A percentile compares a stretch with the other conserved stretches of the same genome.
phyloP scores from a whole-genome alignment of 2,329 filamentous ascomycete species.

The Pestalotiopsis sp. region DNA sequence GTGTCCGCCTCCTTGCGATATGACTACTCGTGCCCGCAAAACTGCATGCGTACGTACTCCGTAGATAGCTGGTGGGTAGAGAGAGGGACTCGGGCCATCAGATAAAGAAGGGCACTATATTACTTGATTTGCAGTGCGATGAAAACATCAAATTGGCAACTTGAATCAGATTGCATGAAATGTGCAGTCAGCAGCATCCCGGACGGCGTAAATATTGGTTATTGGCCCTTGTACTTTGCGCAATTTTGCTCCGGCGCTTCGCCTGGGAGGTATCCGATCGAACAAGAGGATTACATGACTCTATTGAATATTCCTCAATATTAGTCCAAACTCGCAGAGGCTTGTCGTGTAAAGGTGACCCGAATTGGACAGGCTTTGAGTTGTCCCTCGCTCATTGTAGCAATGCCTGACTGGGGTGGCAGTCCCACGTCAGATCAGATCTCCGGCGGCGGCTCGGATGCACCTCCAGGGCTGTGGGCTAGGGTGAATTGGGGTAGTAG shows the following conservation, averaged over 20 bases:
- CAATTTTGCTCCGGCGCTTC: neutral
- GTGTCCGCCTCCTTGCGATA: neutral
- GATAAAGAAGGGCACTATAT: neutral
- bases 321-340: no score
- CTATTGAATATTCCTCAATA: no score
- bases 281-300: neutral
- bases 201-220: neutral
- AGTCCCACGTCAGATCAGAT: constrained; percentile 9
- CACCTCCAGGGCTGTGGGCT: constrained; percentile 1
- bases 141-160: neutral
- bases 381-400: neutral
- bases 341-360: neutral
- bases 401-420: neutral
- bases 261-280: neutral
- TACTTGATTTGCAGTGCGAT: neutral
- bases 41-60: no score
- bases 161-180: neutral
- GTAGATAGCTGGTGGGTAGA: no score
- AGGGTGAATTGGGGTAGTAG: constrained; percentile 1
- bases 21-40: neutral
- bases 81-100: neutral
- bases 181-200: neutral
- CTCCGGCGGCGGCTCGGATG: constrained; percentile 5
- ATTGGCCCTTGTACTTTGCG: neutral
- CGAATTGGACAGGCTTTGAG: neutral